Evolutionary conservation across 2,329 filamentous ascomycete genomes (phyloP), one percentile per base, ranked within the genome.

Genomic region (Dothistroma pini): DNA sequence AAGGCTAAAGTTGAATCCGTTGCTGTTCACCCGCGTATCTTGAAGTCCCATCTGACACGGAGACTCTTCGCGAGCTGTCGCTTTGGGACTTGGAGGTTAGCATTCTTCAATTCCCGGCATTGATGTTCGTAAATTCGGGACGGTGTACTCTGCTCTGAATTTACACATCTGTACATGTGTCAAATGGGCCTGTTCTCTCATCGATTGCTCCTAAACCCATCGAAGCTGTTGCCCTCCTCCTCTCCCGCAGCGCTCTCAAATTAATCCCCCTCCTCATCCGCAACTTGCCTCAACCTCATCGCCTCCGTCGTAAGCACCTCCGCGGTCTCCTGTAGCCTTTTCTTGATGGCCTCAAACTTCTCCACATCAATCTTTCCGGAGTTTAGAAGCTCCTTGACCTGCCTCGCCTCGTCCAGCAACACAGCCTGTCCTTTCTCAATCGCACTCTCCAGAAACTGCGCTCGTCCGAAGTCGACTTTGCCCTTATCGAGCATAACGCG

Each of bases 401-500:
- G 19, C 51, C 58, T 65, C 44, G 65, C 68, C 41, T 71, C 66
- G 9, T 67, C 62, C 58, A 69, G 41, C 49, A 69, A 14, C 22
- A 62, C 60, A 14, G 59, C 65, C 58, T 65, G 63, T 0, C 70
- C 71, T 35, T 67, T 62, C 60, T 72, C 71, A 16, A 72, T 61
- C 55, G 62, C 54, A 29, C 54, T 64, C 61, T 73, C 71, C 54
- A 72, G 38, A 56, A 66, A 70, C 44, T 63, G 62, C n/a, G 66
- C 67, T 1, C 60, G 54, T 12, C 54, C 38, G 35, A 58, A 67
- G 19, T 67, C 64, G n/a, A 69, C 68, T 10, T 62, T 55, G 1
- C 70, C 70, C 7, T 65, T 64, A 25, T 72, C 70, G n/a, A 71
- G 66, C 69, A 72, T 70, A 6, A 59, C 49, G 11, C 65, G 55